Evolutionary conservation across 441 rosid species (phyloP), one percentile per base, ranked within the genome.

Genomic region (Metrosideros polymorpha): DNA sequence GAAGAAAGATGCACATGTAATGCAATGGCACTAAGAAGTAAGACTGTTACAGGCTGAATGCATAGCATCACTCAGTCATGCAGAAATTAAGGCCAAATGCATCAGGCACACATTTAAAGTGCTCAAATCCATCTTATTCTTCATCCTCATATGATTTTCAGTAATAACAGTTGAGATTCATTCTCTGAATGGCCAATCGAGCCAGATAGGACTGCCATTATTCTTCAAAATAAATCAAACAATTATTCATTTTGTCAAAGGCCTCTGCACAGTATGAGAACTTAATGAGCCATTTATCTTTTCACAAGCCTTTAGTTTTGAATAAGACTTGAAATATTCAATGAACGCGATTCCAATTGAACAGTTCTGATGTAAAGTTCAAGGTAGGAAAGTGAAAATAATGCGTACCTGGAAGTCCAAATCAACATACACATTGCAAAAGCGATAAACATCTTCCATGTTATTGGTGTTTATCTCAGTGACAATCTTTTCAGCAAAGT

Each of bases 361-460:
- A 66, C 13, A 66, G 14, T 35, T 66, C 14, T 32, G 25, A 66
- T 9, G 27, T 63, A 35, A 66, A 66, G 45, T 66, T 66, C 77
- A 66, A 66, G 27, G 35, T 66, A 66, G 77, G 27, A 9, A 66
- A 19, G 47, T 71, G 79, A 71, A 71, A 22, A 39, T 71, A 88
- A 35, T 83, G 86, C 89, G 89, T 85, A 96, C 99, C 99, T 92
- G 97, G 90, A 97, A 94, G 85, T 95, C 94, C 84, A 95, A 86
- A 91, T 97, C 98, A 66, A 94, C 94, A 71, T 93, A 94, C 86
- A 95, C 87, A 77, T 93, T 96, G 95, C 98, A 95, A 89, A 97
- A 97, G 82, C 99, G 96, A 86, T 88, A 86, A 86, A 97, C 86
- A 86, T 97, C 99, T 89, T 96, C 99, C 91, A 88, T 88, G 87